Evolutionary conservation across 352 stramenopile genomes (phyloP), one percentile per base, ranked within the genome.

Genomic region (Lagenidium sp.): DNA sequence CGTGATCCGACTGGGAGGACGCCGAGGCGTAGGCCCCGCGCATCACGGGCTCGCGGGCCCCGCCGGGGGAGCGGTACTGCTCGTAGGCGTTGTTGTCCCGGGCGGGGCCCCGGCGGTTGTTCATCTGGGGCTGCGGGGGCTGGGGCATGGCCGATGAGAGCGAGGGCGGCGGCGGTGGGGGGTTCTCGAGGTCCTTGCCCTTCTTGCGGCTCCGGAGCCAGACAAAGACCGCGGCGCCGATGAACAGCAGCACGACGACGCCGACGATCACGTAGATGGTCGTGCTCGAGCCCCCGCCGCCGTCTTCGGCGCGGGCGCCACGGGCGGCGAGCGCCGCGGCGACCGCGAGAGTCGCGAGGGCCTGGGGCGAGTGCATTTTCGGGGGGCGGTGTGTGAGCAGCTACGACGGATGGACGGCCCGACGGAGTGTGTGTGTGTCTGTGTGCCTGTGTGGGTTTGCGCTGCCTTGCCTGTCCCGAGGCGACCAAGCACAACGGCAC

Each of bases 231-330:
- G 60, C 65, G 5, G 59, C 60, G 22, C 68, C 57, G 22, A 76
- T 42, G 36, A 81, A 65, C 22, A 86, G 65, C 36, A 72, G 31
- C n/a, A 68, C 55, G 21, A 81, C 56, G 19, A 82, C 57, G n/a
- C 56, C 65, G 21, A 82, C 57, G 36, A 78, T 62, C 38, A 81
- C 69, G 56, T 74, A 80, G 42, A 83, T 61, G 28, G 53, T 71
- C 7, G 60, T 68, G 20, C 30, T 31, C 6, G 59, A 65, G 42
- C 50, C 44, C 25, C 50, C 34, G 38, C 44, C n/a, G 23, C 36
- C 40, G 47, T 38, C 38, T 30, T 34, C 22, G 20, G 48, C 47
- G 47, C 47, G 23, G 32, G 44, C 34, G 6, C 46, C 22, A 15
- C 29, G 23, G 25, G 44, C 20, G n/a, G 8, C 28, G 28, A 32